Base-by-base conservation (phyloP, 148 eudicot species). In the Rhododendron williamsianum region DNA sequence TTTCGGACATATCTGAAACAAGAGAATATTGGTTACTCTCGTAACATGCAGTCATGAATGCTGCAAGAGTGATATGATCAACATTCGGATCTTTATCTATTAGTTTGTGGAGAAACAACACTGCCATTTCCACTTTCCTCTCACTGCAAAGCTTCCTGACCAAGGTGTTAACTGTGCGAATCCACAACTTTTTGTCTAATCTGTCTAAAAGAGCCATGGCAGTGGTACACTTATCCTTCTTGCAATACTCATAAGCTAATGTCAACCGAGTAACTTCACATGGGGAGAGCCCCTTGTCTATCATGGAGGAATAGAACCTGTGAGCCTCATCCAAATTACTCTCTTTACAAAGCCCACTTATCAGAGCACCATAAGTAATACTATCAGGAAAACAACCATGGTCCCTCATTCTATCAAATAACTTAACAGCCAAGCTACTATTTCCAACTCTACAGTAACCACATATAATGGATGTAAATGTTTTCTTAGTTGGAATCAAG, bases 141-240 rank as follows among this genome's bases (percentile, higher is more conserved):
- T 91, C 97, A 89, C 96, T 89, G 81, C 98, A 96, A 56, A 96
- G 99, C 93, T 95, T 96, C 86, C 99, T 91, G 67, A 95, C 83
- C 88, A 96, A 87, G 6, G 99, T 94, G 67, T 81, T 91, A 38
- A 89, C 93, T 23, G 98, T 95, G 58, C 93, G 92, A 65, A 89
- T 83, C 98, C 98, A 96, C 12, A 87, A 91, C 89, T 90, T 95
- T 81, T 91, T 95, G 63, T 94, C 98, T 86, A 96, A 86, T 76
- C 90, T 88, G 35, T 93, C 99, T 63, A 96, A 83, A 41, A 93
- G 83, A 2, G 49, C 76, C 84, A 89, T 82, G 52, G 99, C 96
- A 36, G 82, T 84, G 51, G 82, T 43, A 18, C 81, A 80, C 80
- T 93, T 88, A 67, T 91, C 89, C 33, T 78, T 91, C 74, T 89